Base-by-base conservation (phyloP, 2,329 filamentous ascomycete genomes). In the Plenodomus lindquistii region DNA sequence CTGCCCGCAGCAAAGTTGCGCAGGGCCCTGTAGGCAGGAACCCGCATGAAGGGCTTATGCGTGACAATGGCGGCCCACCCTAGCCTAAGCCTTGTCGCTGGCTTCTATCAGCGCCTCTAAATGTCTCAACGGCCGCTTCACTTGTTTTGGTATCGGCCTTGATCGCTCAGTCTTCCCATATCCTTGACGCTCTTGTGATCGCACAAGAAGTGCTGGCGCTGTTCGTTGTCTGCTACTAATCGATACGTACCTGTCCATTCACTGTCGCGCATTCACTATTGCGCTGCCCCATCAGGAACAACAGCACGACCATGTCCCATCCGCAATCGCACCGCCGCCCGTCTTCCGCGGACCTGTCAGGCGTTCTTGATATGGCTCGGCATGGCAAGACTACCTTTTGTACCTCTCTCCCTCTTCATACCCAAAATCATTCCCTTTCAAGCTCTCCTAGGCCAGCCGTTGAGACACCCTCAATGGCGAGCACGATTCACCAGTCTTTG, bases 81-180 rank as follows among this genome's bases (percentile, higher is more conserved):
- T 31, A 57, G 42, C 59, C 59, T n/a, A 65, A 62, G 67, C 60
- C 50, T 52, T 45, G 38, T 55, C 39, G 38, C 19, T 51, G 48
- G 47, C 47, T 44, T 54, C 46, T 45, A 53, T 55, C 54, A 59
- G 58, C 52, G 31, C 41, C 50, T 62, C 58, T 63, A 68, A 63
- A 70, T 64, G 63, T 63, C 65, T 60, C 54, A 50, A 54, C 48
- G 22, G 37, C 60, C 63, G 63, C 69, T 68, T 68, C 66, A 67
- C 50, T 66, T 54, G 55, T 57, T 62, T 51, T 60, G 42, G 49
- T 45, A 60, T 48, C 44, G 49, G 53, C 53, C 46, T 59, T 54
- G 19, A 51, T 58, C 47, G 47, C 48, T 51, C 54, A 40, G 31
- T 45, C 46, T 40, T 24, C 46, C 29, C 46, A n/a, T 49, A 34